Percentiles rank a stretch among this genome's conserved stretches.
Evolutionary conservation across 805 yeast species (phyloP).

Genomic region (Gaillardinia entomophila): DNA sequence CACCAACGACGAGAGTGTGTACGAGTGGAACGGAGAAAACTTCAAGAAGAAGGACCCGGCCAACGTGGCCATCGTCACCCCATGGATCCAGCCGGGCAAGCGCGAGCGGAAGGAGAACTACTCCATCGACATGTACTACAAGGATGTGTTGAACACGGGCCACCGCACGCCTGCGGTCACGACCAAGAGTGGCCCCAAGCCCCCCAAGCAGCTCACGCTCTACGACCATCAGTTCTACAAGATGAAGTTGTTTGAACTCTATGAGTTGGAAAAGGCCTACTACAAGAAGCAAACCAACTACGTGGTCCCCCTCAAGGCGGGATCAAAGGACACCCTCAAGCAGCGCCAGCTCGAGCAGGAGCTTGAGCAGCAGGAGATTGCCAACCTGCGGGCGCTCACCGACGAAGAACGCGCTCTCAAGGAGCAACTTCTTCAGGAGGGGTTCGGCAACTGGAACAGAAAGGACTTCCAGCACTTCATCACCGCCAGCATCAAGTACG

Average conservation of each 20-base stretch:
- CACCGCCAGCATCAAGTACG: slow-evolving; percentile 67
- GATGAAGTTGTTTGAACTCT: slow-evolving; percentile 63
- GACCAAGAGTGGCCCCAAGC: slow-evolving; percentile 58
- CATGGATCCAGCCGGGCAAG: slow-evolving; percentile 83
- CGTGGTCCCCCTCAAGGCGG: slow-evolving; percentile 58
- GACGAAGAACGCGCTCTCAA: slow-evolving; percentile 72
- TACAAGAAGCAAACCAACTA: slow-evolving; percentile 64
- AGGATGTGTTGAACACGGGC: slow-evolving; percentile 72
- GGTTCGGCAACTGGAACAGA: slow-evolving; percentile 79
- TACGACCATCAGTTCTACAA: slow-evolving; percentile 93
- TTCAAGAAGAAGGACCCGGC: slow-evolving; percentile 66
- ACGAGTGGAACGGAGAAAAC: slow-evolving; percentile 85
- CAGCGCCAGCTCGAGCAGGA: slow-evolving; percentile 40
- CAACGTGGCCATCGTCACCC: too few relatives aligned
- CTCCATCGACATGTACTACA: slow-evolving; percentile 81
- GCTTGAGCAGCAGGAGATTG: slow-evolving; percentile 67
- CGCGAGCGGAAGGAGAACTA: slow-evolving; percentile 82
- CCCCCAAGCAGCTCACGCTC: slow-evolving; percentile 77
- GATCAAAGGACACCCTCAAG: slow-evolving; percentile 31
- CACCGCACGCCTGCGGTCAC: slow-evolving; percentile 39
- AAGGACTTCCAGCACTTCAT: slow-evolving; percentile 84
- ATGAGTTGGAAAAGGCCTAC: slow-evolving; percentile 76
- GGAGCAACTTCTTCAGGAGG: slow-evolving; percentile 52
- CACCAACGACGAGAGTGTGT: slow-evolving; percentile 60
- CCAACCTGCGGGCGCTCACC: slow-evolving; percentile 72